phyloP scores from a whole-genome alignment of 306 rosid genomes.

The Rubus parviflorus region DNA sequence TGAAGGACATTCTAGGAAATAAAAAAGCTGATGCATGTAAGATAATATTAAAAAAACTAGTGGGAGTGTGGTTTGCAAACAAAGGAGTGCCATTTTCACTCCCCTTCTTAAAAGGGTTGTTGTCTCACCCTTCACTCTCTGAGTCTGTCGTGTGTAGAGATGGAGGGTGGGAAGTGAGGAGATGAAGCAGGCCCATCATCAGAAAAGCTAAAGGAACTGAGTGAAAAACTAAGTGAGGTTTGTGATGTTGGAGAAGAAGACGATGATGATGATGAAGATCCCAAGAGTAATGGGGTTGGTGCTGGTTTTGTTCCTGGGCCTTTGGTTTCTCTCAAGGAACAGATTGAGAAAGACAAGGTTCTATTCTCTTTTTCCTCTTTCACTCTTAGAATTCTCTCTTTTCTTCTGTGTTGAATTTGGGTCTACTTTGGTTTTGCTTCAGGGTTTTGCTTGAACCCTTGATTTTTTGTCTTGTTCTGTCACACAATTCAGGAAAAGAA shows the following conservation, averaged over 20 bases:
- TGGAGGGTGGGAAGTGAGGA: conserved; percentile 63
- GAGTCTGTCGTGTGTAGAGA: conserved; percentile 15
- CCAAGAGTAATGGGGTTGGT: conserved; percentile 30
- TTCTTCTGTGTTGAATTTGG: conserved; percentile 20
- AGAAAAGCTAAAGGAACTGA: conserved; percentile 33
- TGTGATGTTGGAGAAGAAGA: conserved; percentile 37
- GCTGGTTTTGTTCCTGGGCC: conserved; percentile 77
- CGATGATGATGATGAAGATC: conserved; percentile 16
- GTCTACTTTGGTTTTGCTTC: conserved; percentile 10
- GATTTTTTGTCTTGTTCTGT: background rate
- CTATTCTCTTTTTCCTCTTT: background rate
- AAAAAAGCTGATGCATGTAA: too few relatives aligned
- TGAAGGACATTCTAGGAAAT: too few relatives aligned
- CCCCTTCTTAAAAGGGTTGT: background rate
- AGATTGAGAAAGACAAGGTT: conserved; percentile 94
- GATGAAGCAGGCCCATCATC: conserved; percentile 73
- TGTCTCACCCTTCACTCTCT: background rate
- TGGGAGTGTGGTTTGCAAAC: too few relatives aligned
- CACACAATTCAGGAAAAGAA: background rate
- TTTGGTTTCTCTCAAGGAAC: conserved; percentile 86
- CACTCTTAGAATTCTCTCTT: background rate
- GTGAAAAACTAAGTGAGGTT: conserved; percentile 37
- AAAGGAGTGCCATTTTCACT: too few relatives aligned
- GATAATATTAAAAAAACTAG: too few relatives aligned
- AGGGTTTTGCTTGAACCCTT: conserved; percentile 12